These are phyloP conservation scores for Asterophora parasitica DNA, from an alignment of 768 basidiomycete species.

Conservation along the genomic window DNA sequence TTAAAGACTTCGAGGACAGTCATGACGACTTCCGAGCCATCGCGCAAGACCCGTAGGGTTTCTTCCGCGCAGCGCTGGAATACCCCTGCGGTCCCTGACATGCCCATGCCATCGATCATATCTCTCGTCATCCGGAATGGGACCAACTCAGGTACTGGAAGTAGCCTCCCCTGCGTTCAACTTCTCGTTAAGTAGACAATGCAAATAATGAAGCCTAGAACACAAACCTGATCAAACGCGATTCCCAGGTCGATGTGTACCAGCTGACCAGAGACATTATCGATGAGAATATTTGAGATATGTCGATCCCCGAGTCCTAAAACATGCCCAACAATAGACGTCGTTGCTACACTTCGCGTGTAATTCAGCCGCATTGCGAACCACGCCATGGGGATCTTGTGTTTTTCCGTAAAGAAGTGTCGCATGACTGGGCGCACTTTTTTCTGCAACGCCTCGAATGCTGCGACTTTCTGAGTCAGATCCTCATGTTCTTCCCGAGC, in stretches of 20 bases:
- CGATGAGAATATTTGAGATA: slow-evolving; percentile 86
- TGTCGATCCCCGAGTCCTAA: slow-evolving; percentile 94
- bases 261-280: slow-evolving; percentile 76
- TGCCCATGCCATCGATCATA: slow-evolving; percentile 92
- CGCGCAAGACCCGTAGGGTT: slow-evolving; percentile 85
- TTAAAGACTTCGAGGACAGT: slow-evolving; percentile 97
- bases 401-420: slow-evolving; percentile 88
- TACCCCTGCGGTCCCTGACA: slow-evolving; percentile 85
- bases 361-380: slow-evolving; percentile 88
- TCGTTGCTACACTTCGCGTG: slow-evolving; percentile 88
- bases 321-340: slow-evolving; percentile 89
- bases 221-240: slow-evolving; percentile 85
- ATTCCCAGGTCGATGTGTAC: slow-evolving; percentile 97
- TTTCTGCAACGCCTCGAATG: slow-evolving; percentile 33
- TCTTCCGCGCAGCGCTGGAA: slow-evolving; percentile 96
- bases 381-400: slow-evolving; percentile 88
- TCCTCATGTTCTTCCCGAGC: slow-evolving; percentile 24
- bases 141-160: slow-evolving; percentile 79
- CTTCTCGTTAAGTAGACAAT: slow-evolving; percentile 4
- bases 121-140: slow-evolving; percentile 95
- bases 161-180: slow-evolving; percentile 61
- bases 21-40: slow-evolving; percentile 81
- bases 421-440: slow-evolving; percentile 83
- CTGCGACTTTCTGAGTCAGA: slow-evolving; percentile 17
- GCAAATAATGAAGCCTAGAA: neutral